A percentile compares a stretch with the other conserved stretches of the same genome.
phyloP scores from a whole-genome alignment of 805 yeast genomes.

The Torulaspora indica region DNA sequence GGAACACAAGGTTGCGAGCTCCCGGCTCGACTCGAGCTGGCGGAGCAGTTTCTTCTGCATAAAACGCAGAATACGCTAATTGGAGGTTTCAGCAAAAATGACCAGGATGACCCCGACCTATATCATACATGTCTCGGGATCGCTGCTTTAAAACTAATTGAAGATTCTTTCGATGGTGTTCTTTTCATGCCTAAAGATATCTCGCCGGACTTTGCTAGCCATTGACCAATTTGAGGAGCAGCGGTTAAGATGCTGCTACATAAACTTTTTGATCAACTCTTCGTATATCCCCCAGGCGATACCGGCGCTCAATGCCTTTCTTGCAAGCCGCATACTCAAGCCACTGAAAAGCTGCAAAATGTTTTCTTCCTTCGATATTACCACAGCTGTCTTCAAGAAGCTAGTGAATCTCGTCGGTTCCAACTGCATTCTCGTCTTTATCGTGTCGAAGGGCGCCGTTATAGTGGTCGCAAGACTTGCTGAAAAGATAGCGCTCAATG shows the following conservation, averaged over 20 bases:
- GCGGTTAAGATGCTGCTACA: conserved; percentile 8
- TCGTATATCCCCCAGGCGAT: conserved; percentile 97
- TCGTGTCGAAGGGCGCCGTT: conserved; percentile 93
- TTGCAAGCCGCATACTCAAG: conserved; percentile 65
- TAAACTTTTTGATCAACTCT: conserved; percentile 55
- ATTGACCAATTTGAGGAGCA: background rate
- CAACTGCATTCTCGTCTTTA: conserved; percentile 87
- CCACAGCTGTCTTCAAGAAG: conserved; percentile 39
- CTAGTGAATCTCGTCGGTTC: conserved; percentile 45
- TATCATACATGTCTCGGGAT: conserved; percentile 61
- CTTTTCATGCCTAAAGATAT: conserved; percentile 27
- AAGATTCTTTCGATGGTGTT: conserved; percentile 30
- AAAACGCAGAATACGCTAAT: conserved; percentile 55
- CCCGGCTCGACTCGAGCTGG: conserved; percentile 38
- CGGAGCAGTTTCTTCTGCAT: conserved; percentile 44
- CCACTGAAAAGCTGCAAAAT: conserved; percentile 71
- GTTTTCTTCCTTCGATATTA: conserved; percentile 45
- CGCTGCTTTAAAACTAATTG: conserved; percentile 45
- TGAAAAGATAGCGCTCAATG: conserved; percentile 70
- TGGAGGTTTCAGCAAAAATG: conserved; percentile 78
- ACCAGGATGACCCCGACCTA: conserved; percentile 63
- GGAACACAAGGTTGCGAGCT: conserved; percentile 7
- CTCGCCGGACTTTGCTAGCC: background rate
- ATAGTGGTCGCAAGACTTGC: conserved; percentile 76
- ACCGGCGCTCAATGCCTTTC: conserved; percentile 90